Evolutionary conservation across 2,329 filamentous ascomycete species (phyloP), one percentile per base, ranked within the genome.

Genomic region (Acephala macrosclerotiorum): DNA sequence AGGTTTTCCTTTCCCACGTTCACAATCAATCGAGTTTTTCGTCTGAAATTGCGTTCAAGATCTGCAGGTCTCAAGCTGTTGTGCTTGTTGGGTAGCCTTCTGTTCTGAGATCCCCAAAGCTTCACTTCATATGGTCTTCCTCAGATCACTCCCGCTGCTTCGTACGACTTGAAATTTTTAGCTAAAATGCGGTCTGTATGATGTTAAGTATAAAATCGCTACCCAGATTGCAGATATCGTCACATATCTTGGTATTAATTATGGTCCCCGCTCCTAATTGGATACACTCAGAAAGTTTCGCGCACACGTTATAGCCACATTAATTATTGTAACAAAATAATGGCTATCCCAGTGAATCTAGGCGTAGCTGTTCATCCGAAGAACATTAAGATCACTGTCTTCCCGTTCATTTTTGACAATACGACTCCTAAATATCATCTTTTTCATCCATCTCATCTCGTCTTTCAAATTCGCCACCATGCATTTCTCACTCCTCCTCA

Each of bases 161-260:
- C 3, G 49, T 53, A 53, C 49, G 18, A 33, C 49, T 53, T 53
- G 25, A 29, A 22, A 53, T 53, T 7, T 26, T 29, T 25, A 53
- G 49, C 49, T 25, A 29, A 16, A 29, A 29, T 53, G 25, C 4
- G 9, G 5, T 18, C 18, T 53, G 49, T 53, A 12, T 53, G 49
- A 53, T 29, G 49, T 53, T 16, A 53, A 53, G 49, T 33, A 33
- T 8, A 53, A 53, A 2, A 14, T 14, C 26, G 22, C 9, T 53
- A 53, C 5, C 49, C 49, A 53, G 12, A 53, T 53, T 53, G 49
- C 49, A 29, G 25, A 53, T 53, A 53, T 53, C 49, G 49, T 53
- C 49, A 53, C 49, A 9, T 53, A 26, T 53, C 49, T 53, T 53
- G 49, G 49, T 53, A 53, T 33, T 53, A 26, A 53, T 53, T 53